These are phyloP conservation scores for Suillus plorans DNA, from an alignment of 768 basidiomycete species.

Conservation along the genomic window DNA sequence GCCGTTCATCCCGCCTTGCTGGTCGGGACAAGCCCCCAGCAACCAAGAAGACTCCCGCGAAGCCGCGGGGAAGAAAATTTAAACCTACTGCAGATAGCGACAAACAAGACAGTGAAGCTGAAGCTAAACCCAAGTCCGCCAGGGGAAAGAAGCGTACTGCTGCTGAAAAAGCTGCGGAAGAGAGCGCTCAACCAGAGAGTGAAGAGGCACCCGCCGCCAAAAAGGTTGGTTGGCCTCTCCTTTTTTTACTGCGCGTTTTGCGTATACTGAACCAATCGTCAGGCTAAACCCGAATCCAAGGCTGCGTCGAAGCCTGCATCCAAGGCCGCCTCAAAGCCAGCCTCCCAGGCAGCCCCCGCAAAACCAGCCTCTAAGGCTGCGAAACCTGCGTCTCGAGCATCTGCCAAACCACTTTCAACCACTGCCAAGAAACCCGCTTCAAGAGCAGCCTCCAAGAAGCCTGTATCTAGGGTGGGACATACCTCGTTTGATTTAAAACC, in stretches of 20 bases:
- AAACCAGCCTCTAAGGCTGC: slow-evolving; percentile 44
- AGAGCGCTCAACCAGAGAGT: slow-evolving; percentile 33
- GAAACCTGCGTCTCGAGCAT: slow-evolving; percentile 40
- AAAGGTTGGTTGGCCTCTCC: slow-evolving; percentile 45
- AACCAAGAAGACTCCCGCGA: slow-evolving; percentile 61
- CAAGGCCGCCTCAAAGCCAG: slow-evolving; percentile 34
- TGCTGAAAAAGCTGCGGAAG: slow-evolving; percentile 40
- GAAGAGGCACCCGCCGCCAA: slow-evolving; percentile 58
- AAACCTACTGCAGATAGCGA: slow-evolving; percentile 30
- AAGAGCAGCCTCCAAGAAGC: slow-evolving; percentile 60
- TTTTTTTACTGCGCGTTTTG: slow-evolving; percentile 5
- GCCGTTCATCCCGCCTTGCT: slow-evolving; percentile 76
- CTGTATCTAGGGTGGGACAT: slow-evolving; percentile 54
- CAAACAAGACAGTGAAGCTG: slow-evolving; percentile 46
- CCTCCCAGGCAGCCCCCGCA: slow-evolving; percentile 30
- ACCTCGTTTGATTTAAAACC: not conserved
- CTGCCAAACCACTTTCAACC: slow-evolving; percentile 45
- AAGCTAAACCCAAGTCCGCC: slow-evolving; percentile 43
- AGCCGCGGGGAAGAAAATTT: slow-evolving; percentile 53
- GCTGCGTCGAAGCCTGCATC: slow-evolving; percentile 42
- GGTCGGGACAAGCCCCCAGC: slow-evolving; percentile 58
- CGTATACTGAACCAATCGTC: slow-evolving; percentile 4
- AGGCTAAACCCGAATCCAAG: slow-evolving; percentile 43
- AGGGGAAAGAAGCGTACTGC: slow-evolving; percentile 56
- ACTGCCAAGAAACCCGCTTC: slow-evolving; percentile 54